Evolutionary conservation across 805 yeast genomes (phyloP).

Genomic region (Teunomyces barrocoloradensis): DNA sequence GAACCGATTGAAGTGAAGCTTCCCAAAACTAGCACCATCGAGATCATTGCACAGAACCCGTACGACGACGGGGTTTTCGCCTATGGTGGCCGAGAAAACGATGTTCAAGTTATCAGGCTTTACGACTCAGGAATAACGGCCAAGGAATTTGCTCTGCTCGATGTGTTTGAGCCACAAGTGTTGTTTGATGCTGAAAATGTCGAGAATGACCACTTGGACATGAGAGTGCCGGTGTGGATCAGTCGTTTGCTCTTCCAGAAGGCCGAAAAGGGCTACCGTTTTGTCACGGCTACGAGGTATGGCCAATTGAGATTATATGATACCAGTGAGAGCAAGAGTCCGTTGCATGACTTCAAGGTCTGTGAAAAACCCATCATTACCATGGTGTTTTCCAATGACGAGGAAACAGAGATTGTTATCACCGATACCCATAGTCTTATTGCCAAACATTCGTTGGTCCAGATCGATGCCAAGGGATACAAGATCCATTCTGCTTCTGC

Average conservation of each 20-base stretch:
- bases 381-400: conserved; percentile 31
- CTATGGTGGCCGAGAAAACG: conserved; percentile 83
- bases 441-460: conserved; percentile 45
- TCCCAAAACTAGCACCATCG: conserved; percentile 43
- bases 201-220: conserved; percentile 71
- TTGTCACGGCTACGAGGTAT: conserved; percentile 66
- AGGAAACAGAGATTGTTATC: conserved; percentile 48
- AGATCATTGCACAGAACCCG: conserved; percentile 49
- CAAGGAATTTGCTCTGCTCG: conserved; percentile 17
- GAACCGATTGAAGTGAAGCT: conserved; percentile 33
- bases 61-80: conserved; percentile 56
- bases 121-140: conserved; percentile 22
- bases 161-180: conserved; percentile 21
- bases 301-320: conserved; percentile 79
- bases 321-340: conserved; percentile 64
- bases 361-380: conserved; percentile 54
- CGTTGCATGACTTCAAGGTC: conserved; percentile 54
- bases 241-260: conserved; percentile 50
- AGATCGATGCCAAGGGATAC: conserved; percentile 35
- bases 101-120: conserved; percentile 50
- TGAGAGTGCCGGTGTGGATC: conserved; percentile 82
- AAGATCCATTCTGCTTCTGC: conserved; percentile 42
- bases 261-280: conserved; percentile 40
- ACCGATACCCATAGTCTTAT: conserved; percentile 71
- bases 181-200: conserved; percentile 79